Evolutionary conservation across 108 stramenopile genomes (phyloP), one percentile per base, ranked within the genome.

Genomic region (Thalassiosira profunda): DNA sequence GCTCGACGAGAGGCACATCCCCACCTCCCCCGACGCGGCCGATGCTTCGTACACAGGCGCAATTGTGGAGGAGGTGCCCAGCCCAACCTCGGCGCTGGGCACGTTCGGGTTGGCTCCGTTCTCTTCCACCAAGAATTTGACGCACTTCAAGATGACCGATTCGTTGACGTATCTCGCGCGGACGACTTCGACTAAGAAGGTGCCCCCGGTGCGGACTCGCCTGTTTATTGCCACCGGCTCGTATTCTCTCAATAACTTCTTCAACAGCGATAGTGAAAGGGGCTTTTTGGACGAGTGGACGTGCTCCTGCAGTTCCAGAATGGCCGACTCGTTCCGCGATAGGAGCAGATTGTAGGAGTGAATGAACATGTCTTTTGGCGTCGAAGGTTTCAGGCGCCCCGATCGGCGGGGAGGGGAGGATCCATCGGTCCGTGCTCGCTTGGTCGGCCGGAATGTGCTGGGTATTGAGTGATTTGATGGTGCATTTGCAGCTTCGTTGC

Each of bases 111-210:
- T 57, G 4, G 90, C 93, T 3, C 88, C 93, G 38, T 67, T 65
- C 29, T 63, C 57, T 62, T 85, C 87, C 0, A 94, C 72, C 49
- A 94, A 62, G 35, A 86, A 74, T 72, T 88, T 86, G 8, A 90
- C 70, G 52, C 90, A 94, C 40, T 74, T 72, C 7, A 94, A 48
- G 53, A 94, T 86, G 14, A 57, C 71, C 29, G 58, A 53, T 70
- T 87, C 82, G 10, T 59, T 74, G 8, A 82, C 78, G 63, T 88
- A 74, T 35, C 86, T 74, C 4, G 86, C 77, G 18, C 93, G 86
- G 63, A 86, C 86, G 26, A 86, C 64, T 67, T 94, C 93, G 8
- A 91, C 90, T 51, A 94, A 67, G 72, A 86, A 91, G 14, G 86
- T 86, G 23, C 90, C 90, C 1, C 93, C 92, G 31, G 79, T 83